phyloP scores from a whole-genome alignment of 495 filamentous ascomycete genomes.

The Cercophora newfieldiana region DNA sequence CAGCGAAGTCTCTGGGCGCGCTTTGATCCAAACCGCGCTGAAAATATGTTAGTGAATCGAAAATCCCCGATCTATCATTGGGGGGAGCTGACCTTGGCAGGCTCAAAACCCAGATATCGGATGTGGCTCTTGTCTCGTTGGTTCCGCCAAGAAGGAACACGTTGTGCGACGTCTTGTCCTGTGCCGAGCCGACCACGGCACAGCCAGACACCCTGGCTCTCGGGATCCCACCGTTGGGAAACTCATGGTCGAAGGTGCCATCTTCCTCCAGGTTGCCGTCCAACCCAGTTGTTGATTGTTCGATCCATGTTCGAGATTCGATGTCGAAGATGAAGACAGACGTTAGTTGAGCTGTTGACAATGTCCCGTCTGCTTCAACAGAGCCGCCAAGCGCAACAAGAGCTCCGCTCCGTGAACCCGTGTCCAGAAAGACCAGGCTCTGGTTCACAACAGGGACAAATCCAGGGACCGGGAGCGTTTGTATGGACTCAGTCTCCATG shows the following conservation, averaged over 20 bases:
- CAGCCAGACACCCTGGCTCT: constrained; percentile 9
- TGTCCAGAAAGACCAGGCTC: constrained; percentile 7
- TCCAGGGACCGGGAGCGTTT: background rate
- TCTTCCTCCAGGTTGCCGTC: constrained; percentile 2
- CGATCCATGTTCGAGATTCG: constrained; percentile 6
- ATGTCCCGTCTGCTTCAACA: background rate
- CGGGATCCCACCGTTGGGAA: constrained; percentile 6
- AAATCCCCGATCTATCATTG: background rate
- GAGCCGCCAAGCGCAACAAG: constrained; percentile 9
- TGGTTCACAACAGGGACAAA: constrained; percentile 10
- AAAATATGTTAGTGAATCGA: too few relatives aligned
- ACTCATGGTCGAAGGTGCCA: background rate
- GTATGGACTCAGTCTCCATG: background rate
- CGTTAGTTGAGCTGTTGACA: background rate
- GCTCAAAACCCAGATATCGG: constrained; percentile 9
- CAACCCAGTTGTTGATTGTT: constrained; percentile 2
- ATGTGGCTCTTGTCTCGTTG: background rate
- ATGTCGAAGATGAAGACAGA: constrained; percentile 16
- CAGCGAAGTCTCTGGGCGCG: background rate
- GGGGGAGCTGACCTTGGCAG: background rate
- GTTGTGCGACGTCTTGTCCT: constrained; percentile 13
- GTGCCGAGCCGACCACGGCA: constrained; percentile 8
- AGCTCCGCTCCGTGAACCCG: background rate
- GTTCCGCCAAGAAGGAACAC: constrained; percentile 4
- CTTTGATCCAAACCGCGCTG: constrained; percentile 12